phyloP scores from a whole-genome alignment of 2,329 filamentous ascomycete species.

The Volutella citrinella region DNA sequence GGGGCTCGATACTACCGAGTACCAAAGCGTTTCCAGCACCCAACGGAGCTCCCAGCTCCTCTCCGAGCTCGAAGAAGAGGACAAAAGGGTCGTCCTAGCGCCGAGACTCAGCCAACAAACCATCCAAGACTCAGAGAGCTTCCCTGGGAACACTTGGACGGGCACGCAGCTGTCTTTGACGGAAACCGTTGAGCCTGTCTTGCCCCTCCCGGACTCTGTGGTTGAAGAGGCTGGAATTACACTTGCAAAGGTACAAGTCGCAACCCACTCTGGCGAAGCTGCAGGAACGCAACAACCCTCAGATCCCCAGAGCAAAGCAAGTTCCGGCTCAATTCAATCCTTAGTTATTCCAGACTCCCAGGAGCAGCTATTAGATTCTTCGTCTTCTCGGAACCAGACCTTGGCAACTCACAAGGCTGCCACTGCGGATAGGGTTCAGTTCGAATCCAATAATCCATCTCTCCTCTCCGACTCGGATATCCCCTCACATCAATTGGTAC shows the following conservation, averaged over 20 bases:
- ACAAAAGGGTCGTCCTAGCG: slow-evolving; percentile 28
- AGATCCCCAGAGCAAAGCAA: no score
- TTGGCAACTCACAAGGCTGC: slow-evolving; percentile 1
- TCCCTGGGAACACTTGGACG: slow-evolving; percentile 23
- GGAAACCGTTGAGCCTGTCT: no score
- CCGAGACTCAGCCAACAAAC: slow-evolving; percentile 33
- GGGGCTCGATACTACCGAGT: slow-evolving; percentile 34
- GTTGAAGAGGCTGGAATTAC: no score
- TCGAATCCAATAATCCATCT: no score
- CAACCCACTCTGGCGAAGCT: no score
- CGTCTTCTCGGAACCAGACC: slow-evolving; percentile 1
- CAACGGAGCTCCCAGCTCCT: slow-evolving; percentile 27
- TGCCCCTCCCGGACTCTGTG: no score
- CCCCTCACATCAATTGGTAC: slow-evolving; percentile 27
- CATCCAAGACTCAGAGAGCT: slow-evolving; percentile 44
- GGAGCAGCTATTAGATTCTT: slow-evolving; percentile 11
- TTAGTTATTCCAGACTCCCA: slow-evolving; percentile 21
- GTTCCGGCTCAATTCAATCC: slow-evolving; percentile 5
- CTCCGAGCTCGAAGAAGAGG: slow-evolving; percentile 34
- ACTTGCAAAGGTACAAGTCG: no score
- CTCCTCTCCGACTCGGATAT: slow-evolving; percentile 18
- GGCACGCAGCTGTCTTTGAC: no score
- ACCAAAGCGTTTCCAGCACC: slow-evolving; percentile 29
- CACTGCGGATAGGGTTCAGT: no score
- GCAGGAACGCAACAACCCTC: no score